A percentile compares a stretch with the other conserved stretches of the same genome.
Conservation (phyloP, 371 early-diverging fungal genomes). For the Coemansia sp. region DNA sequence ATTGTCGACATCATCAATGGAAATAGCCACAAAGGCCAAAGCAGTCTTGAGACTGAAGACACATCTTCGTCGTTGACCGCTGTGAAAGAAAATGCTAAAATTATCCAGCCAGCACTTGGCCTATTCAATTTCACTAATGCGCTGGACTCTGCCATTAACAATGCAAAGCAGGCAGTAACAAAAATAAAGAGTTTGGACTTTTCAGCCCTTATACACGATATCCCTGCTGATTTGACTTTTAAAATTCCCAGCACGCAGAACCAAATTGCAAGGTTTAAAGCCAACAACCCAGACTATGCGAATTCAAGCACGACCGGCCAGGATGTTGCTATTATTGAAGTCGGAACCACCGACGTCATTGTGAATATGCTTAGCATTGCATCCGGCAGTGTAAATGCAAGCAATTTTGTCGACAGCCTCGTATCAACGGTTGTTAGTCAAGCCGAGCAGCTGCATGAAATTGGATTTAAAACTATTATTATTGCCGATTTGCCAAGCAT, state of each 20-base stretch:
- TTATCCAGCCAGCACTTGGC: too few species aligned
- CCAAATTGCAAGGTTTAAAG: constrained; percentile 15
- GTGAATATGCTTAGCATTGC: not conserved
- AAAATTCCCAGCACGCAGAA: constrained; percentile 30
- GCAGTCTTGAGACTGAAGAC: not conserved
- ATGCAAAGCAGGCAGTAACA: not conserved
- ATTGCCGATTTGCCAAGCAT: constrained; percentile 23
- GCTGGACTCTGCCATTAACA: not conserved
- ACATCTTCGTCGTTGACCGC: not conserved
- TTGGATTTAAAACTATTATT: constrained; percentile 23
- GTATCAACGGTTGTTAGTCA: constrained; percentile 12
- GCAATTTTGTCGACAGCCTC: constrained; percentile 7
- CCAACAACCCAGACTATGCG: not conserved
- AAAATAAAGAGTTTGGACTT: too few species aligned
- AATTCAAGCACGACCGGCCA: not conserved
- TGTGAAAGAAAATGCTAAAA: too few species aligned
- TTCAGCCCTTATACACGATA: not conserved
- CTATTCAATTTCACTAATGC: too few species aligned
- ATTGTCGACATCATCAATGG: too few species aligned
- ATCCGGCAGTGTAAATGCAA: not conserved
- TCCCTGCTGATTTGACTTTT: not conserved
- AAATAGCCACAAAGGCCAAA: not conserved
- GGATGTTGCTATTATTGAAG: constrained; percentile 26
- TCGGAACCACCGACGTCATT: constrained; percentile 22
- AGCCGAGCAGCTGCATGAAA: constrained; percentile 8